Evolutionary conservation across 2,329 filamentous ascomycete genomes (phyloP), one percentile per base, ranked within the genome.

Genomic region (Purpureocillium takamizusanense): DNA sequence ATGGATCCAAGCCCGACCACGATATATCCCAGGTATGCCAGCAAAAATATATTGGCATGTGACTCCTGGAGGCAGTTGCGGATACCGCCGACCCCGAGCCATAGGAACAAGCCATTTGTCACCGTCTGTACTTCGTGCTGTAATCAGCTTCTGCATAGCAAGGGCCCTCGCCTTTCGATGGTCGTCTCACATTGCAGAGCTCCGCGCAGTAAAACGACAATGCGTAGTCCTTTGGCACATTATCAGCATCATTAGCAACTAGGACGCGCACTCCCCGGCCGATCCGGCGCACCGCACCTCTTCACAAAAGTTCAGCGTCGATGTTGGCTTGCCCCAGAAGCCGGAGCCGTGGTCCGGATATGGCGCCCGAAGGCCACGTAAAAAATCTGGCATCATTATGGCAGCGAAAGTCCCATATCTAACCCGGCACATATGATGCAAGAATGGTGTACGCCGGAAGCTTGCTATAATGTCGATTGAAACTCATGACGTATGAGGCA

Each of bases 61-160:
- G 72, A 70, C 60, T 94, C 71, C 46, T 70, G 72, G 30, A 82
- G 54, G 57, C 86, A 94, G 57, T 80, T 87, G 39, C 69, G 64
- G 44, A 92, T 76, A 17, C 89, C 89, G 54, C 81, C 83, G 47
- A 77, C 62, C 7, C 86, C 86, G 15, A 94, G 73, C 58, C 73
- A 84, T 50, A 94, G 69, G 60, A 95, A 95, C 17, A 92, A 65
- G 3, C 84, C 57, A 57, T 95, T 95, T 27, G 87, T 95, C 25
- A 89, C 52, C 4, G 86, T 85, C 61, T 85, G 63, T 10, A 6
- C 42, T 62, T 51, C 23, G 33, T 11, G 25, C 25, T 17, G 2
- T 38, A 29, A 38, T 48, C 23, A 45, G 34, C 28, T 11, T 27
- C 33, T 16, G 8, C n/a, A 12, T 4, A 14, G 31, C 21, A 27